These are phyloP conservation scores for Knoxia roxburghii DNA, from an alignment of 257 asterid species.

Conservation along the genomic window DNA sequence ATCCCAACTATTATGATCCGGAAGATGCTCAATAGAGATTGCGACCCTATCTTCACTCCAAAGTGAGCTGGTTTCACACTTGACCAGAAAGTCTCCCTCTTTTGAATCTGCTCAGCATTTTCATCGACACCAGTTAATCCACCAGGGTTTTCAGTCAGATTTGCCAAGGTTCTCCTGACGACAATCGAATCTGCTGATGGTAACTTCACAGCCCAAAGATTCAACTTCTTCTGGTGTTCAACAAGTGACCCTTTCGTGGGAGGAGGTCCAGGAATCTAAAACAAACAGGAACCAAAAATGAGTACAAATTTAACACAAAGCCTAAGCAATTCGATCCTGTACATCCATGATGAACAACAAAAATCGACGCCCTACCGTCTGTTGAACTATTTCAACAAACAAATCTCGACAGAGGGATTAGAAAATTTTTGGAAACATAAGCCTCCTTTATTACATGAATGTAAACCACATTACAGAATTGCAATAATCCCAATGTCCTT, in stretches of 20 bases:
- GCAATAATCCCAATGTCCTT: neutral
- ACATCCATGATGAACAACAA: too few relatives aligned
- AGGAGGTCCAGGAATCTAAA: slow-evolving; percentile 79
- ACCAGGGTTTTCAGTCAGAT: slow-evolving; percentile 47
- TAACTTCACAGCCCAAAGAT: slow-evolving; percentile 67
- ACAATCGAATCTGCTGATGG: slow-evolving; percentile 84
- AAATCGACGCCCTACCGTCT: too few relatives aligned
- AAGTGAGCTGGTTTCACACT: slow-evolving; percentile 69
- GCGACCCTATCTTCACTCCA: slow-evolving; percentile 59
- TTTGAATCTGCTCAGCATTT: slow-evolving; percentile 31
- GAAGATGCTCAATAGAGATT: slow-evolving; percentile 47
- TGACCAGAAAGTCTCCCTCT: slow-evolving; percentile 74
- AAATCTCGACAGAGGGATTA: too few relatives aligned
- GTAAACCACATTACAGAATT: neutral
- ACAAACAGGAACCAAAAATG: slow-evolving; percentile 1
- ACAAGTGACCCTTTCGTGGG: slow-evolving; percentile 50
- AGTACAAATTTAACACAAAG: neutral
- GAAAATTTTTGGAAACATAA: neutral
- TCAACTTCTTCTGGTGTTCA: slow-evolving; percentile 61
- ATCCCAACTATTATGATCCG: slow-evolving; percentile 46
- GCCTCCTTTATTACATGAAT: neutral
- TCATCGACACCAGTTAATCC: slow-evolving; percentile 69
- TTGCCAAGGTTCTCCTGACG: slow-evolving; percentile 59
- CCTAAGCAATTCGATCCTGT: neutral
- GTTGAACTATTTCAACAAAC: too few relatives aligned